Evolutionary conservation across 2,329 filamentous ascomycete genomes (phyloP).

Genomic region (Fusarium pseudocircinatum): DNA sequence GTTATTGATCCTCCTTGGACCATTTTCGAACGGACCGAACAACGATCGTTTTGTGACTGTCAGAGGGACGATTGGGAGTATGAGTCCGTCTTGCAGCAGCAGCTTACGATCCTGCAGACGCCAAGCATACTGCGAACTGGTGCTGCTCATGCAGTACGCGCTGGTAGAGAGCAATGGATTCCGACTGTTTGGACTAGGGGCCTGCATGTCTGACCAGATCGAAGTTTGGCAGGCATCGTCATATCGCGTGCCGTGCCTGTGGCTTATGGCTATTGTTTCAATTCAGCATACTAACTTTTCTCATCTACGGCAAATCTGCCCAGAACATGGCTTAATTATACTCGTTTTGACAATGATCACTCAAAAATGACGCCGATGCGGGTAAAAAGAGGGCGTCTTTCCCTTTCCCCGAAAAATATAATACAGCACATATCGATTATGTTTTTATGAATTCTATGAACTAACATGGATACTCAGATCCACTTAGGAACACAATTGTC

Average conservation of each 20-base stretch:
- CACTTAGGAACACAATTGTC: slow-evolving; percentile 11
- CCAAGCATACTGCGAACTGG: slow-evolving; percentile 3
- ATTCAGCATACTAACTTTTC: background rate
- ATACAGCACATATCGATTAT: background rate
- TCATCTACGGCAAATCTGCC: background rate
- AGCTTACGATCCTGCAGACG: slow-evolving; percentile 3
- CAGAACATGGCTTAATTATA: background rate
- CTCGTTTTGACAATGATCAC: background rate
- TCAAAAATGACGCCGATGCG: background rate
- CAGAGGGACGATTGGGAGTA: background rate
- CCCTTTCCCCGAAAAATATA: background rate
- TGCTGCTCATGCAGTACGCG: background rate
- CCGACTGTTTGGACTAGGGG: background rate
- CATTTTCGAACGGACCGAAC: background rate
- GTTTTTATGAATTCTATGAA: background rate
- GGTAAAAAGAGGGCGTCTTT: background rate
- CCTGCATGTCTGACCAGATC: slow-evolving; percentile 10
- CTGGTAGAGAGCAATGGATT: background rate
- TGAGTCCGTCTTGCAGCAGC: background rate
- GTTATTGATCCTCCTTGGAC: background rate
- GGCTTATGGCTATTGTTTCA: slow-evolving; percentile 11
- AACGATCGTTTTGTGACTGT: background rate
- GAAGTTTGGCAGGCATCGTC: slow-evolving; percentile 5
- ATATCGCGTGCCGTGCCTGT: background rate
- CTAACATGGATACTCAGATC: background rate